Evolutionary conservation across 257 asterid genomes (phyloP).

Genomic region (Sherardia arvensis): DNA sequence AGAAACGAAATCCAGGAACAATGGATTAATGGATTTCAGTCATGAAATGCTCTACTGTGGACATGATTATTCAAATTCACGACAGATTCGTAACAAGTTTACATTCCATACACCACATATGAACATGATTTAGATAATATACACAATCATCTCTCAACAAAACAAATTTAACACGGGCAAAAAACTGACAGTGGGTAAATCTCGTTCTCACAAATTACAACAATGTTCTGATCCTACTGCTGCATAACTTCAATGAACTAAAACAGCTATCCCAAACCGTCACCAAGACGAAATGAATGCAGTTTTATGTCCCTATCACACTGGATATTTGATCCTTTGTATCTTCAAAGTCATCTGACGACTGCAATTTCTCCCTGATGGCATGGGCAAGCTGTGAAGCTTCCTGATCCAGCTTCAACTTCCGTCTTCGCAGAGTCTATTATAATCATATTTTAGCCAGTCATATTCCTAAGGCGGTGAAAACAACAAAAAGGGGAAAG

Average conservation of each 20-base stretch:
- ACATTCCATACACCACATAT: too few species aligned
- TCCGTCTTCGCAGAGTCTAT: slow-evolving; percentile 48
- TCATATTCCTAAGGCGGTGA: not conserved
- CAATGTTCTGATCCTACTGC: not conserved
- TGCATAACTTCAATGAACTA: not conserved
- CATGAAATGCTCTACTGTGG: too few species aligned
- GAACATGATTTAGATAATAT: too few species aligned
- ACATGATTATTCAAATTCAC: too few species aligned
- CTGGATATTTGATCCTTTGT: slow-evolving; percentile 45
- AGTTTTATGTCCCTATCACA: slow-evolving; percentile 31
- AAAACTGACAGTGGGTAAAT: not conserved
- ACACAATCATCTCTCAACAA: too few species aligned
- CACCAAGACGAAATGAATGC: not conserved
- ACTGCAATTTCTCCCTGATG: slow-evolving; percentile 50
- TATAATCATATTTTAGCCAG: slow-evolving; percentile 6
- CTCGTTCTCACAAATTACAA: not conserved
- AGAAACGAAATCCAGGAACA: too few species aligned
- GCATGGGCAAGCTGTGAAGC: slow-evolving; percentile 46
- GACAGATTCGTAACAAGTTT: too few species aligned
- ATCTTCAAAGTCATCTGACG: slow-evolving; percentile 28
- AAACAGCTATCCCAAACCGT: not conserved
- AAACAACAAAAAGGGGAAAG: not conserved
- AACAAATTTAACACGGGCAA: too few species aligned
- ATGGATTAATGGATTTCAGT: too few species aligned
- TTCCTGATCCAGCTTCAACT: slow-evolving; percentile 62